Percentiles rank a stretch among this genome's conserved stretches.
Conservation (phyloP, 2,329 filamentous ascomycete species). For the Fusarium sp. region DNA sequence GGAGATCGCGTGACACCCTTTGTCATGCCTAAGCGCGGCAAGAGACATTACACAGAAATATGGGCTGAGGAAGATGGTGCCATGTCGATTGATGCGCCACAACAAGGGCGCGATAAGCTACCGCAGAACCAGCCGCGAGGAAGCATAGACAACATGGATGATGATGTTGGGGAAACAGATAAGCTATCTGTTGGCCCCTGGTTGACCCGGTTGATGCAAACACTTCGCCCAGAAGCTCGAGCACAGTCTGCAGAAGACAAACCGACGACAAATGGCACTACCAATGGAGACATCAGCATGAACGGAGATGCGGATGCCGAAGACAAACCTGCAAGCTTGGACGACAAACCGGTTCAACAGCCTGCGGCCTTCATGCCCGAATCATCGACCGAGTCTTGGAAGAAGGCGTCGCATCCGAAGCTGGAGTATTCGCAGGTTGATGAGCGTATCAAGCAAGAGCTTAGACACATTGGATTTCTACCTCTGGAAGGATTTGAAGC, state of each 20-base stretch:
- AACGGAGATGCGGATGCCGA: slow-evolving; percentile 63
- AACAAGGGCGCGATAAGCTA: slow-evolving; percentile 73
- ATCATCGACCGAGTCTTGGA: slow-evolving; percentile 81
- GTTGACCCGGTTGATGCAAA: slow-evolving; percentile 82
- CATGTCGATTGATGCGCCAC: slow-evolving; percentile 77
- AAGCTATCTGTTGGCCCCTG: slow-evolving; percentile 90
- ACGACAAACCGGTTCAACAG: slow-evolving; percentile 62
- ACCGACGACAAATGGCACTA: slow-evolving; percentile 64
- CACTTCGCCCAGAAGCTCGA: slow-evolving; percentile 82
- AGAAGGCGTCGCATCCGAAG: slow-evolving; percentile 79
- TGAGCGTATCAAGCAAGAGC: slow-evolving; percentile 89
- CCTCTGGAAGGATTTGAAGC: slow-evolving; percentile 73
- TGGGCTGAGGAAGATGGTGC: slow-evolving; percentile 95
- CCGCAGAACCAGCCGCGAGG: slow-evolving; percentile 87
- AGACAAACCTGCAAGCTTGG: slow-evolving; percentile 51
- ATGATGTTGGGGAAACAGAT: slow-evolving; percentile 88
- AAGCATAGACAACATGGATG: slow-evolving; percentile 86
- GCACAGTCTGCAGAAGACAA: slow-evolving; percentile 68
- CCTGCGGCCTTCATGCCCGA: slow-evolving; percentile 86
- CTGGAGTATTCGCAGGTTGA: slow-evolving; percentile 90
- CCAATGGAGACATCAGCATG: slow-evolving; percentile 67
- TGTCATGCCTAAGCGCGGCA: slow-evolving; percentile 85
- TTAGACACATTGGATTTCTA: slow-evolving; percentile 90
- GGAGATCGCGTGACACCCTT: slow-evolving; percentile 89
- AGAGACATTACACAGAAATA: slow-evolving; percentile 86